Evolutionary conservation across 2,329 filamentous ascomycete genomes (phyloP).

Genomic region (Pseudopithomyces maydicus): DNA sequence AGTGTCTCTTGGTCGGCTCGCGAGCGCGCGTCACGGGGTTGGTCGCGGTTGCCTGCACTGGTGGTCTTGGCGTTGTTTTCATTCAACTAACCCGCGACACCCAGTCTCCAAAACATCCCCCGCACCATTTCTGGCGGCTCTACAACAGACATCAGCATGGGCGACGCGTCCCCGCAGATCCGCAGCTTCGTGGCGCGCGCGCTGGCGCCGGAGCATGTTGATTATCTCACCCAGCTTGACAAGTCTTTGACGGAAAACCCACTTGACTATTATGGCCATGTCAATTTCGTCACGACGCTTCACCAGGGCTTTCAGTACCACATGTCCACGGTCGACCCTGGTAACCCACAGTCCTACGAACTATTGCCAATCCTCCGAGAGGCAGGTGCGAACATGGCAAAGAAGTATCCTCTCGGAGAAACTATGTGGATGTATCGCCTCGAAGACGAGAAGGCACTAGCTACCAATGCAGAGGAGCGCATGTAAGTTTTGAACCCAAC

Average conservation of each 20-base stretch:
- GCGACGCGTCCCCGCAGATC: slow-evolving; percentile 51
- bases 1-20: neutral
- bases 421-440: slow-evolving; percentile 78
- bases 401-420: slow-evolving; percentile 73
- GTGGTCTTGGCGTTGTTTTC: slow-evolving; percentile 16
- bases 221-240: slow-evolving; percentile 51
- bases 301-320: slow-evolving; percentile 55
- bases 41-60: slow-evolving; percentile 23
- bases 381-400: slow-evolving; percentile 63
- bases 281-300: slow-evolving; percentile 53
- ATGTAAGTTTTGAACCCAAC: slow-evolving; percentile 43
- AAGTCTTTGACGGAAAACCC: slow-evolving; percentile 52
- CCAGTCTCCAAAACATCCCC: slow-evolving; percentile 36
- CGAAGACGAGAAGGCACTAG: slow-evolving; percentile 70
- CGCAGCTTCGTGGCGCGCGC: slow-evolving; percentile 50
- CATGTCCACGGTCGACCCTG: slow-evolving; percentile 31
- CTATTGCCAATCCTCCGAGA: slow-evolving; percentile 53
- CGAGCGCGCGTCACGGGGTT: neutral
- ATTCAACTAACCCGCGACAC: slow-evolving; percentile 13
- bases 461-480: slow-evolving; percentile 66
- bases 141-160: slow-evolving; percentile 53
- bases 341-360: slow-evolving; percentile 49
- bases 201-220: slow-evolving; percentile 50
- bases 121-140: slow-evolving; percentile 51
- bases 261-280: slow-evolving; percentile 56